Percentiles rank a stretch among this genome's conserved stretches.
phyloP scores from a whole-genome alignment of 805 yeast genomes.

The Teunomyces tritomae region DNA sequence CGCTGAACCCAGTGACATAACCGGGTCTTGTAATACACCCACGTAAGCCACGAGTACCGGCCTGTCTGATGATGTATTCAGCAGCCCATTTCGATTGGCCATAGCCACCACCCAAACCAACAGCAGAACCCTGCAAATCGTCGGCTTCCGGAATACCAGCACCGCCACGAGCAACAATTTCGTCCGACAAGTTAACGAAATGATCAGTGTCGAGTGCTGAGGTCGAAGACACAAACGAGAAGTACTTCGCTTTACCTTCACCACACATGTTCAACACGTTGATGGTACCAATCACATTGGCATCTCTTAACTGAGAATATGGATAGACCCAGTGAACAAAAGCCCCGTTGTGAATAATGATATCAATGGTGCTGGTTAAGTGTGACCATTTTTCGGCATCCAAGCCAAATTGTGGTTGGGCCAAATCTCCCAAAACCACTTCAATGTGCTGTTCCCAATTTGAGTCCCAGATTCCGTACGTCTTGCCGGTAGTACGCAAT shows the following conservation, averaged over 20 bases:
- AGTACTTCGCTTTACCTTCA: conserved; percentile 78
- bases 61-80: conserved; percentile 81
- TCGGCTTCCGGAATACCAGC: conserved; percentile 81
- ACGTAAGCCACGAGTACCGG: conserved; percentile 81
- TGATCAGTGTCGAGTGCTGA: conserved; percentile 86
- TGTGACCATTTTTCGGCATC: conserved; percentile 52
- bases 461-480: conserved; percentile 81
- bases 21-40: conserved; percentile 96
- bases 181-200: conserved; percentile 74
- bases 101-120: conserved; percentile 86
- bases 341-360: conserved; percentile 94
- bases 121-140: conserved; percentile 74
- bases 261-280: conserved; percentile 78
- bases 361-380: conserved; percentile 65
- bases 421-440: conserved; percentile 80
- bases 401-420: conserved; percentile 71
- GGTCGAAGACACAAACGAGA: conserved; percentile 93
- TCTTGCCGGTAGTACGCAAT: conserved; percentile 67
- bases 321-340: conserved; percentile 99
- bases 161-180: conserved; percentile 58
- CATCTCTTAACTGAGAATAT: conserved; percentile 82
- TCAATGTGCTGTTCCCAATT: conserved; percentile 55
- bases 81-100: conserved; percentile 99
- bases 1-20: conserved; percentile 83
- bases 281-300: conserved; percentile 86